A percentile compares a stretch with the other conserved stretches of the same genome.
These are phyloP conservation scores for Neoarthrinium moseri DNA, from an alignment of 2,329 filamentous ascomycete species.

Conservation along the genomic window DNA sequence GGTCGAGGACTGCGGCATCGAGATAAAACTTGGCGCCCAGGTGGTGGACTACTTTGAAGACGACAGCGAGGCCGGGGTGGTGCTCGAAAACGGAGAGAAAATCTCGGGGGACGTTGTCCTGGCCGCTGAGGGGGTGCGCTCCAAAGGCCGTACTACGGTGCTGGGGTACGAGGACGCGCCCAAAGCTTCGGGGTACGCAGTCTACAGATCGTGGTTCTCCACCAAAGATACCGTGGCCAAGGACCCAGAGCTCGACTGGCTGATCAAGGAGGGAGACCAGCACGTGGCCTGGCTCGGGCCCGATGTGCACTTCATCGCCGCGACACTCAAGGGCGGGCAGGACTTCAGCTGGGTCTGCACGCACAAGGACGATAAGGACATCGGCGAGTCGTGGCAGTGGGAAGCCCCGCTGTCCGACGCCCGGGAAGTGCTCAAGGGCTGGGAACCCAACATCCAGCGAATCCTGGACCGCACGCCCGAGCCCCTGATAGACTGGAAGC, in stretches of 20 bases:
- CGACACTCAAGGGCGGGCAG: conserved; percentile 49
- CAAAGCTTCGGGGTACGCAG: conserved; percentile 41
- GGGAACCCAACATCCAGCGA: conserved; percentile 34
- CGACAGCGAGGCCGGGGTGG: conserved; percentile 32
- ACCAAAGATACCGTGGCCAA: conserved; percentile 39
- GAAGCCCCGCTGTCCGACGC: conserved; percentile 22
- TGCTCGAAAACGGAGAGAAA: conserved; percentile 38
- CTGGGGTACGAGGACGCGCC: conserved; percentile 41
- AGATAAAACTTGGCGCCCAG: conserved; percentile 42
- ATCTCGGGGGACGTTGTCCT: conserved; percentile 41
- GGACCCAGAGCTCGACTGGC: conserved; percentile 39
- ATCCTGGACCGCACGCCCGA: conserved; percentile 36
- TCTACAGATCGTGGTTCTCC: conserved; percentile 44
- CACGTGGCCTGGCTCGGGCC: conserved; percentile 52
- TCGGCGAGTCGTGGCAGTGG: conserved; percentile 24
- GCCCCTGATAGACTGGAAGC: conserved; percentile 34
- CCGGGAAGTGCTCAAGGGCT: conserved; percentile 27
- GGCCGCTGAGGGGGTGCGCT: conserved; percentile 47
- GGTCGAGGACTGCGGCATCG: conserved; percentile 43
- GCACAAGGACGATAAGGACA: conserved; percentile 35
- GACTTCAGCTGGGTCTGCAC: conserved; percentile 57
- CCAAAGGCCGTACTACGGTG: conserved; percentile 44
- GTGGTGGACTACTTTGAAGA: conserved; percentile 48
- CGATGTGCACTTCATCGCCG: conserved; percentile 51
- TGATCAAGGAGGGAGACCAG: conserved; percentile 48